Conservation (phyloP, 1,139 yeast species). For the Taphrina betulina region DNA sequence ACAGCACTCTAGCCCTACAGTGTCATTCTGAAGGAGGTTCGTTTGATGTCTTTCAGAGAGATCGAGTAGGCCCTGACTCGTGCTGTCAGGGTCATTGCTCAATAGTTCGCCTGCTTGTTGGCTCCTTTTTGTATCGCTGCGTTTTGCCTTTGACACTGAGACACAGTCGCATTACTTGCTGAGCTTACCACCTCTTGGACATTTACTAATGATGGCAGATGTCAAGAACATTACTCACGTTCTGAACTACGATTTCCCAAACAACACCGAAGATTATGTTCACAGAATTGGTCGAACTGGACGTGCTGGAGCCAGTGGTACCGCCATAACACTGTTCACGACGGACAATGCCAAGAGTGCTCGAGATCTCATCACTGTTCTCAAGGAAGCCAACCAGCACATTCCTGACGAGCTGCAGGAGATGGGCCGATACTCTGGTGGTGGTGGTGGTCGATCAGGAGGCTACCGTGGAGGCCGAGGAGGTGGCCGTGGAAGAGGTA, state of each 20-base stretch:
- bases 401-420: slow-evolving; percentile 57
- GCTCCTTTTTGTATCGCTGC: slow-evolving; percentile 13
- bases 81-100: background rate
- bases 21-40: background rate
- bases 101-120: slow-evolving; percentile 16
- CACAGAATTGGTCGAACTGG: slow-evolving; percentile 98
- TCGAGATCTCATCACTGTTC: slow-evolving; percentile 81
- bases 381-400: slow-evolving; percentile 93
- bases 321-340: slow-evolving; percentile 93
- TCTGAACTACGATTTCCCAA: slow-evolving; percentile 95
- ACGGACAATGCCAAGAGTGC: slow-evolving; percentile 85
- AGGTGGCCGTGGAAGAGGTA: slow-evolving; percentile 60
- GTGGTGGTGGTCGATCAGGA: slow-evolving; percentile 52
- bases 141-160: slow-evolving; percentile 15
- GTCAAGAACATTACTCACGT: slow-evolving; percentile 95
- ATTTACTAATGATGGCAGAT: slow-evolving; percentile 50
- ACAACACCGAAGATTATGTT: slow-evolving; percentile 95
- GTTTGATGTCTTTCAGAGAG: background rate
- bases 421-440: slow-evolving; percentile 49
- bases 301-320: slow-evolving; percentile 95
- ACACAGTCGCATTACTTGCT: slow-evolving; percentile 16
- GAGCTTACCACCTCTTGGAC: background rate
- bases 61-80: background rate
- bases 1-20: background rate
- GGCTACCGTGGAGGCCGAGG: slow-evolving; percentile 56